phyloP scores from a whole-genome alignment of 2,329 filamentous ascomycete species.

The Clonostachys rosea region DNA sequence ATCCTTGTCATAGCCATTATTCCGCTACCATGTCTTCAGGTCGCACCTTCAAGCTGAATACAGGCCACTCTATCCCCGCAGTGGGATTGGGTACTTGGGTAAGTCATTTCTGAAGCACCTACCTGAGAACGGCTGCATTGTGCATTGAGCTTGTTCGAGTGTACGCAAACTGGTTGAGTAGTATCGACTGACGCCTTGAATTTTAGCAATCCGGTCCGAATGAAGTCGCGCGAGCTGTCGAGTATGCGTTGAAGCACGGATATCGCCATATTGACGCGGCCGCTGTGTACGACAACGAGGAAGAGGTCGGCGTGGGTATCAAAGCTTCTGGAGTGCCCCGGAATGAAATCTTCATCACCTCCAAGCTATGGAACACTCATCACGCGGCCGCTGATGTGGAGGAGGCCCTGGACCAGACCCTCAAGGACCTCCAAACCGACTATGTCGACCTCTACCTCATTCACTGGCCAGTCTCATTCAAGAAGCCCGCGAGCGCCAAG shows the following conservation, averaged over 20 bases:
- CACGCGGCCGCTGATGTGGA: conserved; percentile 43
- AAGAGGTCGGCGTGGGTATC: conserved; percentile 32
- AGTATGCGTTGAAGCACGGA: conserved; percentile 29
- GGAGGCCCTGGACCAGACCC: conserved; percentile 36
- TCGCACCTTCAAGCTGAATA: conserved; percentile 17
- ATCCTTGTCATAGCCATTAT: no score
- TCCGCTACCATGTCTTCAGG: conserved; percentile 12
- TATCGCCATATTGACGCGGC: conserved; percentile 39
- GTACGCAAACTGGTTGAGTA: no score
- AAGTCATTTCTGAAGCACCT: conserved; percentile 1
- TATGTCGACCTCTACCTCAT: conserved; percentile 46
- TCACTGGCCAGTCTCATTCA: conserved; percentile 37
- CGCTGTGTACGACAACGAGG: conserved; percentile 33
- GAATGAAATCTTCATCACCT: conserved; percentile 45
- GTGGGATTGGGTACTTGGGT: conserved; percentile 26
- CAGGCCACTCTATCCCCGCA: conserved; percentile 21
- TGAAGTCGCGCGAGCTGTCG: conserved; percentile 4
- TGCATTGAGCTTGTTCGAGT: no score
- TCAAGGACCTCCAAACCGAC: conserved; percentile 41
- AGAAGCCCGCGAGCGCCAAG: conserved; percentile 33
- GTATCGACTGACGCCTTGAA: background rate
- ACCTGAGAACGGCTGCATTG: background rate
- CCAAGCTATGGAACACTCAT: conserved; percentile 57
- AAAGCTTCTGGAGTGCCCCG: conserved; percentile 29
- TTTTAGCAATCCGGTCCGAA: conserved; percentile 4